phyloP scores from a whole-genome alignment of 495 filamentous ascomycete genomes.

The Friedmanniomyces simplex region DNA sequence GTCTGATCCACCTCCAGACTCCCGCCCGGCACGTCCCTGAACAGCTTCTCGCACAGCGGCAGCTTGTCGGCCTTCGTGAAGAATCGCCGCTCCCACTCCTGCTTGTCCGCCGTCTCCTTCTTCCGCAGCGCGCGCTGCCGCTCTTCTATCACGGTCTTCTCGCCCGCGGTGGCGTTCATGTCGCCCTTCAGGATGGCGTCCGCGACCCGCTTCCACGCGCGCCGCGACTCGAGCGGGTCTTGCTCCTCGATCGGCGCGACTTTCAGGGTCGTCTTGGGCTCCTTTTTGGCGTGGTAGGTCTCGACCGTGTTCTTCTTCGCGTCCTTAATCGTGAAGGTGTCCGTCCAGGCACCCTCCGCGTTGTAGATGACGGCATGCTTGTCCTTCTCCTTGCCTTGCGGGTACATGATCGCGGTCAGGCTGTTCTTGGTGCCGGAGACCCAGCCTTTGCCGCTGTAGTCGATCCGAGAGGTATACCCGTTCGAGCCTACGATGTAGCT shows the following conservation, averaged over 20 bases:
- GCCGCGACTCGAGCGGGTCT: slow-evolving; percentile 75
- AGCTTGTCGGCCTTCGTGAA: slow-evolving; percentile 55
- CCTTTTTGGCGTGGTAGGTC: slow-evolving; percentile 52
- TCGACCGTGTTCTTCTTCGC: slow-evolving; percentile 59
- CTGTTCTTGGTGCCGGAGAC: slow-evolving; percentile 90
- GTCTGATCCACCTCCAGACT: slow-evolving; percentile 54
- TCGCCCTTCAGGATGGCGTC: slow-evolving; percentile 67
- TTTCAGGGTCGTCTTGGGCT: slow-evolving; percentile 54
- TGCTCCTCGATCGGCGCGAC: slow-evolving; percentile 70
- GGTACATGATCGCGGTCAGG: slow-evolving; percentile 69
- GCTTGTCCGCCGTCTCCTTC: slow-evolving; percentile 64
- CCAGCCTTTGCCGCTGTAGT: slow-evolving; percentile 90
- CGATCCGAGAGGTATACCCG: slow-evolving; percentile 84
- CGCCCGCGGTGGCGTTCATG: slow-evolving; percentile 63
- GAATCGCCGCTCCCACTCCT: slow-evolving; percentile 76
- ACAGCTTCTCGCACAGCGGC: slow-evolving; percentile 47
- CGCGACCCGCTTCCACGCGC: slow-evolving; percentile 82
- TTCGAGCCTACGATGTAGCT: slow-evolving; percentile 76
- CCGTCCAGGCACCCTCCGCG: slow-evolving; percentile 85
- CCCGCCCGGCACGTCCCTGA: slow-evolving; percentile 43
- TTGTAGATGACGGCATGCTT: slow-evolving; percentile 80
- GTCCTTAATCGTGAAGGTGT: slow-evolving; percentile 67
- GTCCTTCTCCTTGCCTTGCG: slow-evolving; percentile 51
- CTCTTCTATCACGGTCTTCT: slow-evolving; percentile 88
- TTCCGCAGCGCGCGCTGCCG: slow-evolving; percentile 76